Conservation (phyloP, 1,139 yeast genomes). For the Geotrichum macrosporum region DNA sequence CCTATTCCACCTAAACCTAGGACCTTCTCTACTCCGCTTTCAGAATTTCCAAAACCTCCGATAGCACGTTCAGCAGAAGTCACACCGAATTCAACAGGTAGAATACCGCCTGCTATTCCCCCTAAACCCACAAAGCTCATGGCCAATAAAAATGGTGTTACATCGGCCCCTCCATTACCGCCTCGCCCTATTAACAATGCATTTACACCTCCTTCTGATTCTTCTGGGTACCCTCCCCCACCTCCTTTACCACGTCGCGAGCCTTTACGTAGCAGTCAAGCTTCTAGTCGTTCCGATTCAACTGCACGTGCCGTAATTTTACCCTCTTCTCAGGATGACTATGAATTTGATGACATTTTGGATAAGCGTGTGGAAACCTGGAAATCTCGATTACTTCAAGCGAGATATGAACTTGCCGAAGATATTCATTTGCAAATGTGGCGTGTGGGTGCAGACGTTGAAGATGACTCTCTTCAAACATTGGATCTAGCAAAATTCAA, state of each 20-base stretch:
- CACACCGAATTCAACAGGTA: slow-evolving; percentile 20
- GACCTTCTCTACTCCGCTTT: slow-evolving; percentile 22
- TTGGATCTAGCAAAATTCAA: background rate
- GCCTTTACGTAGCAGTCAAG: background rate
- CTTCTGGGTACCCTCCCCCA: slow-evolving; percentile 23
- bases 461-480: slow-evolving; percentile 26
- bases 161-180: slow-evolving; percentile 10
- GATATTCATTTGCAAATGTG: slow-evolving; percentile 36
- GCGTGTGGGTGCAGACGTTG: slow-evolving; percentile 38
- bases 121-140: slow-evolving; percentile 15
- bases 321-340: slow-evolving; percentile 33
- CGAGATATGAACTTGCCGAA: slow-evolving; percentile 36
- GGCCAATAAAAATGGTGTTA: background rate
- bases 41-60: background rate
- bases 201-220: slow-evolving; percentile 12
- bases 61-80: slow-evolving; percentile 12
- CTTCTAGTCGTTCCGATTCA: slow-evolving; percentile 12
- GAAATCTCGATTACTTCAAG: slow-evolving; percentile 41
- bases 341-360: slow-evolving; percentile 28
- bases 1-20: slow-evolving; percentile 15
- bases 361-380: slow-evolving; percentile 45
- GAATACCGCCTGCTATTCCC: slow-evolving; percentile 20
- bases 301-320: slow-evolving; percentile 23
- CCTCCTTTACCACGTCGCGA: slow-evolving; percentile 31
- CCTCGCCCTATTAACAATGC: slow-evolving; percentile 10